phyloP scores from a whole-genome alignment of 192 early-diverging fungal species.

The Coemansia sp. region DNA sequence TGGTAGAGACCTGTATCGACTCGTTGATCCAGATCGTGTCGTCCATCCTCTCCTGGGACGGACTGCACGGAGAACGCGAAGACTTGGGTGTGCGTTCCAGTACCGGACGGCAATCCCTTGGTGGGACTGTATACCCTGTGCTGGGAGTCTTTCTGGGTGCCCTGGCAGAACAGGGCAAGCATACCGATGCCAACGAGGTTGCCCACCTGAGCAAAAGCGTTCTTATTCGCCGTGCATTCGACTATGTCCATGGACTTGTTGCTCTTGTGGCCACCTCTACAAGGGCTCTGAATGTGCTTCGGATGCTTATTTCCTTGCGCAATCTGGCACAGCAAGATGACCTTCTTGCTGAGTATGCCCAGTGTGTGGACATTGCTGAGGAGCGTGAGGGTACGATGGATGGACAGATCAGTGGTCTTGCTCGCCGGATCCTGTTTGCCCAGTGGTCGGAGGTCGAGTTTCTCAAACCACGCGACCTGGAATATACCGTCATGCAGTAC shows the following conservation, averaged over 20 bases:
- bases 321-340: constrained; percentile 12
- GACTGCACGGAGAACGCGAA: constrained; percentile 18
- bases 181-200: constrained; percentile 30
- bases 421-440: constrained; percentile 20
- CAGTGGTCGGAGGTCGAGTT: constrained; percentile 20
- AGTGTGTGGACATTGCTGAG: constrained; percentile 9
- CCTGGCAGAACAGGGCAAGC: constrained; percentile 28
- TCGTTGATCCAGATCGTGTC: constrained; percentile 31
- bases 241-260: constrained; percentile 25
- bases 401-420: constrained; percentile 34
- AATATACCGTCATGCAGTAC: constrained; percentile 32
- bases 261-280: constrained; percentile 13
- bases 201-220: constrained; percentile 1
- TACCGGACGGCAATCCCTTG: background rate
- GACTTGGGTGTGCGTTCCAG: background rate
- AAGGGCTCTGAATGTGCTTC: constrained; percentile 20
- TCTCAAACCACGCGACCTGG: constrained; percentile 24
- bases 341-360: background rate
- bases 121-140: background rate
- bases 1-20: constrained; percentile 29
- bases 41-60: constrained; percentile 41
- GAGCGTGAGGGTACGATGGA: constrained; percentile 41
- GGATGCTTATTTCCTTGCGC: constrained; percentile 34
- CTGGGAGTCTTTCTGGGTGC: constrained; percentile 23
- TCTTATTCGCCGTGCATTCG: constrained; percentile 45